Conservation (phyloP, 73 alveolate genomes). For the Breviolum minutum region DNA sequence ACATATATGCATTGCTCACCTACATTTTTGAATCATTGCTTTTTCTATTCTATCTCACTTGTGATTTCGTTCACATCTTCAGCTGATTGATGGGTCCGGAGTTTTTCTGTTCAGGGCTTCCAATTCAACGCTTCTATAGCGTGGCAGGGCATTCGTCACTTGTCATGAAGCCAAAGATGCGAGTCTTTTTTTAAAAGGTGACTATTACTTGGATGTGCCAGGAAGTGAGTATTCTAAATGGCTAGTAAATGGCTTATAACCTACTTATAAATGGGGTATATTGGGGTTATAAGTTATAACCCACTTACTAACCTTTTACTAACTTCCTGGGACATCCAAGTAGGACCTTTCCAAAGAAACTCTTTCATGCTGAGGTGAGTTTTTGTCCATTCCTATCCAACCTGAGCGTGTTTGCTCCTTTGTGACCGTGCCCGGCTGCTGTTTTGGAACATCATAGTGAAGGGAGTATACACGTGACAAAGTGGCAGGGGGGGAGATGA, state of each 20-base stretch:
- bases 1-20: background rate
- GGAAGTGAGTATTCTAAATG: too few species aligned
- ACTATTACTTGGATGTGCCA: too few species aligned
- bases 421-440: background rate
- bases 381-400: background rate
- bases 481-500: too few species aligned
- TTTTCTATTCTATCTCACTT: background rate
- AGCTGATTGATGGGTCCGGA: background rate
- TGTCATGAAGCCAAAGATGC: background rate
- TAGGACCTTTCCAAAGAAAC: too few species aligned
- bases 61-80: background rate
- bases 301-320: too few species aligned
- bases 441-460: too few species aligned
- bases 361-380: background rate
- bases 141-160: constrained; percentile 33
- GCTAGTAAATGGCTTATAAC: too few species aligned
- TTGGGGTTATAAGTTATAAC: too few species aligned
- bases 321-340: background rate
- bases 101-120: constrained; percentile 22
- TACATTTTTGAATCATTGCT: background rate
- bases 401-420: constrained; percentile 39
- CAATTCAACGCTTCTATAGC: constrained; percentile 60
- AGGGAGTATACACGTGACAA: too few species aligned
- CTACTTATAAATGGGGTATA: too few species aligned
- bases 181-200: too few species aligned